Evolutionary conservation across 148 eudicot species (phyloP), one percentile per base, ranked within the genome.

Genomic region (Spergularia marina): DNA sequence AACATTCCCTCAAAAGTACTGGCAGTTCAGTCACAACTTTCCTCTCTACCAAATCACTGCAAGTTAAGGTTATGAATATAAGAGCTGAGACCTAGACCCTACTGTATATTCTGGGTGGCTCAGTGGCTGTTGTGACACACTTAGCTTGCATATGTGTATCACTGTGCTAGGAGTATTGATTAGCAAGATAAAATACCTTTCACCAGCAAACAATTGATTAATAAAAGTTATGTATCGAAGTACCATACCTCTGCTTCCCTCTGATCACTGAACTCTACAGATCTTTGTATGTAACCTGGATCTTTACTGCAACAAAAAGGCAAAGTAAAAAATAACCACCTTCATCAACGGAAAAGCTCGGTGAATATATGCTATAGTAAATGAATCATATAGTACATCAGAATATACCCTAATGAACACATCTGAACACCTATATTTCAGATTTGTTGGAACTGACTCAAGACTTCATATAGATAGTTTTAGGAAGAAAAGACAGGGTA

Each of bases 211-310:
- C 18, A 16, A 55, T 14, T 55, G 7, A 6, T 4, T 58, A 58
- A n/a, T 14, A 25, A 68, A 10, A 53, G 44, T 44, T 68, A 59
- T 58, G 6, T 18, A 72, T 12, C 3, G 8, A 75, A 70, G 16
- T 21, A 25, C 21, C 10, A 34, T 84, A 92, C 98, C 96, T 89
- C 90, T 3, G 82, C 77, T 74, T 87, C 86, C 68, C 78, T 62
- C 73, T 53, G 60, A 53, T 76, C 79, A 72, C 76, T 78, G 44
- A 74, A 72, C 60, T 73, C 80, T 34, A 71, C 80, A 36, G 85
- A 65, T 75, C 84, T 80, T 74, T 86, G 87, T 55, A 95, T 80
- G 77, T 86, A 92, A 10, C 98, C 98, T 41, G 98, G 98, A 89
- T 95, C 96, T 80, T 90, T 88, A 64, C 98, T 95, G 98, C 85